phyloP scores from a whole-genome alignment of 2,329 filamentous ascomycete species.

The Thermoascus crustaceus region DNA sequence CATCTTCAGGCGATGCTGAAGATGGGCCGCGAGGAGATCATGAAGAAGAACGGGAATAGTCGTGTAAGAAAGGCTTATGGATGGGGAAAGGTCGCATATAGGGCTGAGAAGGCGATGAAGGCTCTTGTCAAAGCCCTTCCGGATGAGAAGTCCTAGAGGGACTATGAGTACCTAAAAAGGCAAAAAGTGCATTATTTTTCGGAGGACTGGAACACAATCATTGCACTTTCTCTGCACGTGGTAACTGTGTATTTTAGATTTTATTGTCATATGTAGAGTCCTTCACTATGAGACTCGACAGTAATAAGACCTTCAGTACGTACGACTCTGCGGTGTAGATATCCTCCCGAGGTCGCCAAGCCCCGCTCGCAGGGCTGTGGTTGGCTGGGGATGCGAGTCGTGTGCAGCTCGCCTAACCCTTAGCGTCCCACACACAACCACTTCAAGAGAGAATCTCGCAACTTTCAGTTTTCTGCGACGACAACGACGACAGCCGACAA shows the following conservation, averaged over 20 bases:
- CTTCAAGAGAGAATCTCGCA: slow-evolving; percentile 19
- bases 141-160: background rate
- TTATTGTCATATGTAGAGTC: too few relatives aligned
- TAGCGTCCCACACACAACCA: slow-evolving; percentile 38
- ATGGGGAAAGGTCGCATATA: slow-evolving; percentile 10
- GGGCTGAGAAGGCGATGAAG: slow-evolving; percentile 11
- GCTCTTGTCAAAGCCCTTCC: background rate
- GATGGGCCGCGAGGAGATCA: slow-evolving; percentile 8
- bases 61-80: slow-evolving; percentile 5
- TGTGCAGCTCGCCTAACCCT: slow-evolving; percentile 31
- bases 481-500: slow-evolving; percentile 38
- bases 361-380: slow-evolving; percentile 8
- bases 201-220: too few relatives aligned
- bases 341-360: background rate
- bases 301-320: too few relatives aligned
- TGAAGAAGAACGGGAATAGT: background rate
- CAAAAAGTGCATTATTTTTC: background rate
- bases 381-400: slow-evolving; percentile 12
- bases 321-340: background rate
- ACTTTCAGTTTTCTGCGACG: slow-evolving; percentile 29
- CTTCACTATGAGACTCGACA: too few relatives aligned
- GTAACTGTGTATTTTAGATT: background rate
- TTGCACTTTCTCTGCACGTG: too few relatives aligned
- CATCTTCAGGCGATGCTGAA: slow-evolving; percentile 14
- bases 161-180: background rate